Percentiles rank a stretch among this genome's conserved stretches.
phyloP scores from a whole-genome alignment of 345 rosid genomes.

The Lagerstroemia speciosa region DNA sequence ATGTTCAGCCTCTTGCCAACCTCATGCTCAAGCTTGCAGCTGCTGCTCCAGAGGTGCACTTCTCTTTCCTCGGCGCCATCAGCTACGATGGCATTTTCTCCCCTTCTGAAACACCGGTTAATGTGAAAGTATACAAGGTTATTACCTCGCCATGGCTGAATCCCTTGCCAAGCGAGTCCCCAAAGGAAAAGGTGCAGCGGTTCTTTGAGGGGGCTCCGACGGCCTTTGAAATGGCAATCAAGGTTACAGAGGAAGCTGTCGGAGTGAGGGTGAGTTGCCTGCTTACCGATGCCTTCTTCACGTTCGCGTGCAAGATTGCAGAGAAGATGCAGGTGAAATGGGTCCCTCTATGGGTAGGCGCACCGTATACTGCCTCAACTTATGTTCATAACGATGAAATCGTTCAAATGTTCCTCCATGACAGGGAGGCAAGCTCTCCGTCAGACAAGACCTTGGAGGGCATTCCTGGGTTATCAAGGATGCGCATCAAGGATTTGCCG shows the following conservation, averaged over 20 bases:
- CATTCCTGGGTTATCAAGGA: conserved; percentile 39
- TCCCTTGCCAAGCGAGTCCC: not conserved
- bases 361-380: conserved; percentile 18
- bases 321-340: conserved; percentile 28
- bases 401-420: not conserved
- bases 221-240: not conserved
- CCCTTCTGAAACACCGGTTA: not conserved
- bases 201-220: not conserved
- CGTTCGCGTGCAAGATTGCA: not conserved
- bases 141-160: not conserved
- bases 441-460: not conserved
- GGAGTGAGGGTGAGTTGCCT: conserved; percentile 1
- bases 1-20: not conserved
- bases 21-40: not conserved
- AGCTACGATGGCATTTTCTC: not conserved
- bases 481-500: conserved; percentile 33
- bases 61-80: not conserved
- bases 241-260: not conserved
- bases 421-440: not conserved
- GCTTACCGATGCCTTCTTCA: not conserved
- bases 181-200: not conserved
- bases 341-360: conserved; percentile 31
- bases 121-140: not conserved
- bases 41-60: not conserved
- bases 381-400: conserved; percentile 24